Evolutionary conservation across 2,329 filamentous ascomycete genomes (phyloP).

Genomic region (Neonectria hederae): DNA sequence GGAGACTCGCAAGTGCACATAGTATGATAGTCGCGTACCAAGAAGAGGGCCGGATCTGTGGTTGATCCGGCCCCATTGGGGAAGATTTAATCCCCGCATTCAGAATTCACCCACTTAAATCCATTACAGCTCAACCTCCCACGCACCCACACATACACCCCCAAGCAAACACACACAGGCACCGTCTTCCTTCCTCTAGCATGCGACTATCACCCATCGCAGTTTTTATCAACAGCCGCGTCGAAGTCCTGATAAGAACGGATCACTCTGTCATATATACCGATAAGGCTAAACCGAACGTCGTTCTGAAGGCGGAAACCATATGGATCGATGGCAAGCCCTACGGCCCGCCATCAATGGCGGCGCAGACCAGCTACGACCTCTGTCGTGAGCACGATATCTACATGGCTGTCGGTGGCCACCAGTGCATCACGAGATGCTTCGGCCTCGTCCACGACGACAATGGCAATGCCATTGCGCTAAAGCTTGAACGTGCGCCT

Average conservation of each 20-base stretch:
- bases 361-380: slow-evolving; percentile 9
- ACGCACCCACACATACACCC: neutral
- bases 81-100: slow-evolving; percentile 7
- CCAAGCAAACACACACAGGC: neutral
- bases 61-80: slow-evolving; percentile 3
- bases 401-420: slow-evolving; percentile 9
- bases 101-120: neutral
- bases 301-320: slow-evolving; percentile 17
- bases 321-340: slow-evolving; percentile 17
- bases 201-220: slow-evolving; percentile 11
- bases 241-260: slow-evolving; percentile 16
- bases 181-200: slow-evolving; percentile 1
- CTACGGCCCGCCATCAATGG: slow-evolving; percentile 10
- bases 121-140: neutral
- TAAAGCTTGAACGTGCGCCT: slow-evolving; percentile 14
- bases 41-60: neutral
- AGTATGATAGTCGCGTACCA: too few relatives aligned
- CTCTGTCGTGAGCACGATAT: slow-evolving; percentile 17
- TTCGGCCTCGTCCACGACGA: slow-evolving; percentile 14
- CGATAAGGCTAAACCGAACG: slow-evolving; percentile 9
- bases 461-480: slow-evolving; percentile 8
- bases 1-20: neutral
- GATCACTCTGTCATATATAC: slow-evolving; percentile 15
- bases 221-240: slow-evolving; percentile 15
- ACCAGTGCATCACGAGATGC: slow-evolving; percentile 11